Evolutionary conservation across 75 land plant species (phyloP), one percentile per base, ranked within the genome.

Genomic region (Pinus tabuliformis): DNA sequence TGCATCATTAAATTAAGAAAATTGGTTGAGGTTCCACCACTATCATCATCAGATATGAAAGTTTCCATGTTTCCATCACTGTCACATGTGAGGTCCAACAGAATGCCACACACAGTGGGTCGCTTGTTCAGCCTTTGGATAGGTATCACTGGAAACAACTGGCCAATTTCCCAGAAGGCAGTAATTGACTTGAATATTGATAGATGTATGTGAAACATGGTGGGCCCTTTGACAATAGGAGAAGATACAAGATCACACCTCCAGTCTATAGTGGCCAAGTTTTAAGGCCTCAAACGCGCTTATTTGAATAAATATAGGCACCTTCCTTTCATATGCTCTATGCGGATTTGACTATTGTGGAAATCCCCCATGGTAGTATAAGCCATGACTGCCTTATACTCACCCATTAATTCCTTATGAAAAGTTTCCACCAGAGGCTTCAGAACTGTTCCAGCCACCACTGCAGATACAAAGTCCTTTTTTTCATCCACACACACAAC

Each of bases 11-110:
- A 76, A 12, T 88, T 76, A 59, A 93, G 91, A 57, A 91, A 89
- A 54, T 91, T 89, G 18, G 86, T 82, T 39, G 81, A 77, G 1
- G 87, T 78, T 0, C 83, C 89, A 30, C 30, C 73, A 84, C 68
- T 73, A 84, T 84, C 36, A 81, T 64, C 74, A 0, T 89, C 92
- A 3, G 85, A 90, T 22, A 95, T 85, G 78, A 93, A 95, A 20
- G 84, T 80, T 42, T 86, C 82, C 15, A 95, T 78, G 81, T 93
- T 95, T 49, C 98, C 98, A 73, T 95, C 98, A 75, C 96, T 95
- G 83, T 95, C 98, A 72, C 96, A 95, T 3, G 98, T 93, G n/a
- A 95, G 84, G 78, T 95, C 98, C 1, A 94, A 94, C 3, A 95
- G 82, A 49, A 88, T 73, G 56, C 88, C 96, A 28, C 78, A 70